phyloP scores from a whole-genome alignment of 208 protist species.

The Crithidia thermophila region DNA sequence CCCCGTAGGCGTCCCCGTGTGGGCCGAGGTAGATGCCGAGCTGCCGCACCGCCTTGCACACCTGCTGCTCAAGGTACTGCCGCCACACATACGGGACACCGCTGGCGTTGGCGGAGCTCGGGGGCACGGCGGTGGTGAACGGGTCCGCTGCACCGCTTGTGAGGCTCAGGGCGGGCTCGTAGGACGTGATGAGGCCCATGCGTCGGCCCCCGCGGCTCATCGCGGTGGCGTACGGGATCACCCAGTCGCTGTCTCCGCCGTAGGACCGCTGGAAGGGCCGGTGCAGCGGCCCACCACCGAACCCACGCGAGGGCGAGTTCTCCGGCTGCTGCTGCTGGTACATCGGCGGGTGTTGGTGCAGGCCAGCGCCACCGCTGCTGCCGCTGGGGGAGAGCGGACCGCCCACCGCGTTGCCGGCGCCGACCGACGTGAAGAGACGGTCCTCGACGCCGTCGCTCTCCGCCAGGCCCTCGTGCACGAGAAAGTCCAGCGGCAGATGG shows the following conservation, averaged over 20 bases:
- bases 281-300: no score
- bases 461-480: constrained; percentile 50
- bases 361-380: constrained; percentile 22
- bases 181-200: constrained; percentile 62
- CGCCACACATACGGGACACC: constrained; percentile 27
- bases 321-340: background rate
- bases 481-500: constrained; percentile 78
- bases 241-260: constrained; percentile 10
- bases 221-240: constrained; percentile 43
- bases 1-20: background rate
- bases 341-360: background rate
- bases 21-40: constrained; percentile 25
- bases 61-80: constrained; percentile 41
- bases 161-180: constrained; percentile 42
- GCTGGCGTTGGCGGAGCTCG: background rate
- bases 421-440: constrained; percentile 19
- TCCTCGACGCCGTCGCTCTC: constrained; percentile 33
- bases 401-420: constrained; percentile 1
- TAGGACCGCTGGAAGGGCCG: no score
- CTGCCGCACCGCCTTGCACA: constrained; percentile 31
- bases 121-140: no score
- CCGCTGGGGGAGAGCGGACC: background rate
- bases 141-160: no score
- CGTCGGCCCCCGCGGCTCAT: constrained; percentile 46
- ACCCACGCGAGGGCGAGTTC: no score